Evolutionary conservation across 257 asterid genomes (phyloP).

Genomic region (Echium plantagineum): DNA sequence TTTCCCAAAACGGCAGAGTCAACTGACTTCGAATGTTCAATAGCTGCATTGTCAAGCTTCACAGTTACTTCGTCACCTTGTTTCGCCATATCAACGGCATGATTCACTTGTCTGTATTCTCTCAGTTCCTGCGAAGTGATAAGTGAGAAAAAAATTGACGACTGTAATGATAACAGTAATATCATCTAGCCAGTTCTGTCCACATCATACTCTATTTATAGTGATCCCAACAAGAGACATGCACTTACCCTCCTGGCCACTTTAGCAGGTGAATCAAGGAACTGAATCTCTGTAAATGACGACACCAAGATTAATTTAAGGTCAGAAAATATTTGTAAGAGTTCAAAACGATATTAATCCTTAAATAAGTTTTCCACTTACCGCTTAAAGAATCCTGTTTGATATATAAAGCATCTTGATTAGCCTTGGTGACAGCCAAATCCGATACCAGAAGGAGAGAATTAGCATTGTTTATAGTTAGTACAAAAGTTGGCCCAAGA

Average conservation of each 20-base stretch:
- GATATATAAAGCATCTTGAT: constrained; percentile 20
- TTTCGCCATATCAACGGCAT: constrained; percentile 70
- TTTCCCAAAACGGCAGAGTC: constrained; percentile 95
- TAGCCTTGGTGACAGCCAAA: constrained; percentile 25
- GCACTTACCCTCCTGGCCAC: constrained; percentile 64
- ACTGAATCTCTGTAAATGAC: constrained; percentile 39
- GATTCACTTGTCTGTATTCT: constrained; percentile 64
- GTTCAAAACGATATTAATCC: constrained; percentile 29
- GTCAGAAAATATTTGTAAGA: not conserved
- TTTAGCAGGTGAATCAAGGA: constrained; percentile 46
- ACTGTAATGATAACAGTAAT: constrained; percentile 1
- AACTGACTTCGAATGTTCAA: constrained; percentile 86
- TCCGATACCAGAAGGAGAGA: constrained; percentile 6
- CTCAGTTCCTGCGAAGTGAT: constrained; percentile 66
- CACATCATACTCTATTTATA: not conserved
- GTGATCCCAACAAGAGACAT: not conserved
- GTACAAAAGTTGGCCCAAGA: not conserved
- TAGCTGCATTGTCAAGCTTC: constrained; percentile 93
- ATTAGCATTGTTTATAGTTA: constrained; percentile 12
- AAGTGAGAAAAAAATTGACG: constrained; percentile 8
- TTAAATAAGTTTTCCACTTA: constrained; percentile 30
- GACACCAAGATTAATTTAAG: constrained; percentile 12
- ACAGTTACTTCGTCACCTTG: constrained; percentile 71
- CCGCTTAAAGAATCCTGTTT: constrained; percentile 38
- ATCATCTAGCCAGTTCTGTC: not conserved